These are phyloP conservation scores for Ophiostoma ulmi DNA, from an alignment of 2,329 filamentous ascomycete genomes.

Conservation along the genomic window DNA sequence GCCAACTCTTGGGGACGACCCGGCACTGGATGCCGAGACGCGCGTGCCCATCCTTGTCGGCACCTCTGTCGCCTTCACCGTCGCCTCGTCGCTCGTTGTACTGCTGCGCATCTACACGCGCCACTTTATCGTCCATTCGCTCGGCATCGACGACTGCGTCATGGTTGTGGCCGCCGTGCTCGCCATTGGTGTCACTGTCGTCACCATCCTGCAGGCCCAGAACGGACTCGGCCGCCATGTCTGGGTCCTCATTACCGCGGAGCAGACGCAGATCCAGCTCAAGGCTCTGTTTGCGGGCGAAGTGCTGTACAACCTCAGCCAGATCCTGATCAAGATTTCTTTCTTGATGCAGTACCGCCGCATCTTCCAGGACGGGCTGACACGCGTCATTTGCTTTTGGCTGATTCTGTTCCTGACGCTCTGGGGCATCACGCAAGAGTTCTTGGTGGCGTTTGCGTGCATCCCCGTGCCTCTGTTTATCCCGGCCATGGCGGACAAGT, in stretches of 20 bases:
- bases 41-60: slow-evolving; percentile 30
- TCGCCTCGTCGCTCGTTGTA: slow-evolving; percentile 30
- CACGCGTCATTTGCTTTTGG: slow-evolving; percentile 29
- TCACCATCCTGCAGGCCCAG: slow-evolving; percentile 28
- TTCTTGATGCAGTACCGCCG: slow-evolving; percentile 40
- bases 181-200: slow-evolving; percentile 28
- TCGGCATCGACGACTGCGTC: slow-evolving; percentile 32
- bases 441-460: slow-evolving; percentile 33
- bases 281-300: slow-evolving; percentile 35
- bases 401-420: slow-evolving; percentile 31
- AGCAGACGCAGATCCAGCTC: slow-evolving; percentile 29
- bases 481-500: slow-evolving; percentile 26
- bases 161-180: slow-evolving; percentile 31
- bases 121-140: slow-evolving; percentile 28
- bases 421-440: slow-evolving; percentile 32
- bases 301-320: slow-evolving; percentile 35
- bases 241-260: slow-evolving; percentile 27
- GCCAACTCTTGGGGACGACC: slow-evolving; percentile 26
- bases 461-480: slow-evolving; percentile 31
- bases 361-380: slow-evolving; percentile 34
- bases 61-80: slow-evolving; percentile 29
- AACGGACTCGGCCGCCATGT: slow-evolving; percentile 31
- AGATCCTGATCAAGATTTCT: slow-evolving; percentile 36
- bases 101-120: slow-evolving; percentile 33
- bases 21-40: slow-evolving; percentile 30